Base-by-base conservation (phyloP, 2,329 filamentous ascomycete species). In the Epichloe baconii region DNA sequence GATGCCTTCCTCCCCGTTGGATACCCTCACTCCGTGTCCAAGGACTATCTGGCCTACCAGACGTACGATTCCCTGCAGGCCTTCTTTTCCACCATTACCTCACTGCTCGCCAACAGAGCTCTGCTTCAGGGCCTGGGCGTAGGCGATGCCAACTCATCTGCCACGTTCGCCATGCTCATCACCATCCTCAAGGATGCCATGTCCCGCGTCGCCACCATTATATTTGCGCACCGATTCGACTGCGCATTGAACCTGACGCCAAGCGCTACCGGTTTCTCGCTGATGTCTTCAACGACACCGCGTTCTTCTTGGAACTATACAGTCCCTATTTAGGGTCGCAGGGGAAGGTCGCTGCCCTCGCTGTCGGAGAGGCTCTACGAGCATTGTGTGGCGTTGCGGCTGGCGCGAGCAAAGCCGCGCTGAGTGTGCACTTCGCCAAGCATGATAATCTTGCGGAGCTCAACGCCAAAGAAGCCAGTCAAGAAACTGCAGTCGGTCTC, bases 391-490 rank as follows among this genome's bases (percentile, higher is more conserved):
- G 91, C 26, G 89, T 97, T 5, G 87, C 91, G 0, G 91, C 88
- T 0, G 88, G 86, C 12, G 89, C 88, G 50, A 86, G 87, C 56
- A 97, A 97, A 67, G 91, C 91, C 2, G 90, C 86, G 54, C 70
- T 98, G 58, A 93, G 87, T 63, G 86, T 88, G 11, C 93, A 98
- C 68, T 97, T 98, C 72, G 89, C 91, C 8, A 80, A 76, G 57
- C 82, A 82, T 63, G 87, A 88, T 38, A 97, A 96, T 65, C 70
- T 97, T 44, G 91, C 88, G 2, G 91, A 97, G 66, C 75, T 98
- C 52, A 97, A 96, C 68, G 90, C 91, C 52, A 83, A 95, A 77
- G 91, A 97, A 64, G 89, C 89, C 12, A 94, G 87, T 57, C 93
- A 97, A 69, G 93, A 97, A 68, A 97, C 91, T 0, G 82, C 95